A percentile compares a stretch with the other conserved stretches of the same genome.
Conservation (phyloP, 2,329 filamentous ascomycete genomes). For the Botrytis tulipae region DNA sequence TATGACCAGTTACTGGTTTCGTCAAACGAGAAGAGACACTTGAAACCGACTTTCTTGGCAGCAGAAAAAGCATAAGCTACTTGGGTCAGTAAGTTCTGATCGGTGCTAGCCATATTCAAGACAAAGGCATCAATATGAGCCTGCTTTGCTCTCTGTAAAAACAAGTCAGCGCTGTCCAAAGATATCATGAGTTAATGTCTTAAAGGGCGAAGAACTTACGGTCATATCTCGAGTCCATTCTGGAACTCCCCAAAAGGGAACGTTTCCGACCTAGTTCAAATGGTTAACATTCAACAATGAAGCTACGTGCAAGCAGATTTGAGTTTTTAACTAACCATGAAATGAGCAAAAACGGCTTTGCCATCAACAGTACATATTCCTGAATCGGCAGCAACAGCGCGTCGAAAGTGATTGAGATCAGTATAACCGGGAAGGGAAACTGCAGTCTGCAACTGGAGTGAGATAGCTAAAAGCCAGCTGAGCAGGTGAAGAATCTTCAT, state of each 20-base stretch:
- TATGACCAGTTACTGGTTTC: background rate
- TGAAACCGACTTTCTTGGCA: background rate
- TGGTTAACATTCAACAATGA: background rate
- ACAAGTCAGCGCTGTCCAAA: background rate
- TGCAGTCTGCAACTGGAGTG: background rate
- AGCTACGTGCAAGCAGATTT: background rate
- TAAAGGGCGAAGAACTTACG: background rate
- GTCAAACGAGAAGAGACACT: constrained; percentile 2
- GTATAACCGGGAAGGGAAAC: background rate
- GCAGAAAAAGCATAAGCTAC: background rate
- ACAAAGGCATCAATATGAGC: background rate
- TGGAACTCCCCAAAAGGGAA: background rate
- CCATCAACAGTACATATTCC: background rate
- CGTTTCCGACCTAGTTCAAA: constrained; percentile 2
- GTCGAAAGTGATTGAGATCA: background rate
- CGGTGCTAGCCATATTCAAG: background rate
- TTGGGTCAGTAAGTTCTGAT: background rate
- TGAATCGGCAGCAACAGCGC: background rate
- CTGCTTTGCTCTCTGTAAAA: background rate
- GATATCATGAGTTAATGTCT: background rate
- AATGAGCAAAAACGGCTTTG: constrained; percentile 10
- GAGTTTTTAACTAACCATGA: background rate
- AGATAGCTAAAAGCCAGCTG: background rate
- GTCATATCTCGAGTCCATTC: background rate
- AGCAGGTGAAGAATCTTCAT: background rate